phyloP scores from a whole-genome alignment of 345 rosid species.

The Populus tremula region DNA sequence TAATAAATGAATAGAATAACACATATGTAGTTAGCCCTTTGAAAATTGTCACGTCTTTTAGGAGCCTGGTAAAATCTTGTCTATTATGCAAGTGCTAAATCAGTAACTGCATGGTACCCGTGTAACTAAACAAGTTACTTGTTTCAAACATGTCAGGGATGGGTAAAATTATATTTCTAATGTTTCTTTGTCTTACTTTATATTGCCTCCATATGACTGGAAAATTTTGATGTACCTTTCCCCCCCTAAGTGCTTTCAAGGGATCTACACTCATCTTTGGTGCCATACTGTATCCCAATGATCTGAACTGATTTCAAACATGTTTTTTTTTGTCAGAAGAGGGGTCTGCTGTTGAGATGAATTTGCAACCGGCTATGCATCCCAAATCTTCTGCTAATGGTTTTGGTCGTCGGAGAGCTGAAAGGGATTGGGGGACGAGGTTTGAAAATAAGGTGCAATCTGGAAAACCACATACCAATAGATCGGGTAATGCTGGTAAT shows the following conservation, averaged over 20 bases:
- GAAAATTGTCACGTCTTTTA: background rate
- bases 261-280: background rate
- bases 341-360: constrained; percentile 25
- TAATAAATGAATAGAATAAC: background rate
- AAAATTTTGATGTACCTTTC: background rate
- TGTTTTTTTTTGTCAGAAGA: background rate
- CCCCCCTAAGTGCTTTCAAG: background rate
- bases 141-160: background rate
- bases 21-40: background rate
- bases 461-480: constrained; percentile 48
- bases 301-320: background rate
- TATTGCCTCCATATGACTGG: background rate
- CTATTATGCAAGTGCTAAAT: background rate
- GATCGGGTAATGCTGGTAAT: constrained; percentile 46
- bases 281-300: background rate
- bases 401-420: constrained; percentile 53
- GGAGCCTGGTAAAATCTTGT: background rate
- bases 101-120: background rate
- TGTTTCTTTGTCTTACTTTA: background rate
- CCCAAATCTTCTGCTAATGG: constrained; percentile 63
- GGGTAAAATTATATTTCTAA: background rate
- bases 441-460: constrained; percentile 52
- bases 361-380: constrained; percentile 46
- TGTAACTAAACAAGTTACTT: background rate
- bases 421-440: constrained; percentile 53